phyloP scores from a whole-genome alignment of 2,329 filamentous ascomycete genomes.

The Alternaria consortialis region DNA sequence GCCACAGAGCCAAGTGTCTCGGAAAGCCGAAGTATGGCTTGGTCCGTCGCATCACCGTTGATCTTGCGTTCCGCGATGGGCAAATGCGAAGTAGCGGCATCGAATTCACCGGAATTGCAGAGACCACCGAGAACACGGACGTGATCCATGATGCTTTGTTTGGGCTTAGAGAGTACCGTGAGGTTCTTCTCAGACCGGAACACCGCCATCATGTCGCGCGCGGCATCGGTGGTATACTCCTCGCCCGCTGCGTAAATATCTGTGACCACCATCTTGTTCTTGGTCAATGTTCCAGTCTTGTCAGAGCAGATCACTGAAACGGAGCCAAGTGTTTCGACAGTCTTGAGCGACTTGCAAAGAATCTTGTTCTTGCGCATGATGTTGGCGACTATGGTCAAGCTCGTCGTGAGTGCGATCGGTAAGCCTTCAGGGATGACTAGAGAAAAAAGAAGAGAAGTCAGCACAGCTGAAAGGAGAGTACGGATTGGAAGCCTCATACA shows the following conservation, averaged over 20 bases:
- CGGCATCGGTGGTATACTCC: slow-evolving; percentile 62
- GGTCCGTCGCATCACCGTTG: slow-evolving; percentile 79
- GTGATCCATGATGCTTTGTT: slow-evolving; percentile 56
- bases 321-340: slow-evolving; percentile 77
- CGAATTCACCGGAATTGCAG: slow-evolving; percentile 80
- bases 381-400: slow-evolving; percentile 78
- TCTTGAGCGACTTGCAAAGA: slow-evolving; percentile 81
- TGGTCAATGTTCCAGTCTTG: slow-evolving; percentile 76
- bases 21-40: slow-evolving; percentile 76
- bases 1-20: slow-evolving; percentile 69
- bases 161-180: slow-evolving; percentile 30
- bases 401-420: slow-evolving; percentile 58
- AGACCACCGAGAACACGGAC: slow-evolving; percentile 70
- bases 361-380: slow-evolving; percentile 80
- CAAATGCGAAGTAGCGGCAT: slow-evolving; percentile 67
- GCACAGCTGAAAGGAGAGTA: not conserved
- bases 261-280: slow-evolving; percentile 77
- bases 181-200: slow-evolving; percentile 51
- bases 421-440: slow-evolving; percentile 70
- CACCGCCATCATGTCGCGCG: slow-evolving; percentile 50
- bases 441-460: not conserved
- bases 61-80: slow-evolving; percentile 70
- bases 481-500: slow-evolving; percentile 10
- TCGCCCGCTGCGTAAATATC: slow-evolving; percentile 69
- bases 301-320: slow-evolving; percentile 80